A percentile compares a stretch with the other conserved stretches of the same genome.
phyloP scores from a whole-genome alignment of 2,329 filamentous ascomycete genomes.

The Aspergillus quadrilineatus region DNA sequence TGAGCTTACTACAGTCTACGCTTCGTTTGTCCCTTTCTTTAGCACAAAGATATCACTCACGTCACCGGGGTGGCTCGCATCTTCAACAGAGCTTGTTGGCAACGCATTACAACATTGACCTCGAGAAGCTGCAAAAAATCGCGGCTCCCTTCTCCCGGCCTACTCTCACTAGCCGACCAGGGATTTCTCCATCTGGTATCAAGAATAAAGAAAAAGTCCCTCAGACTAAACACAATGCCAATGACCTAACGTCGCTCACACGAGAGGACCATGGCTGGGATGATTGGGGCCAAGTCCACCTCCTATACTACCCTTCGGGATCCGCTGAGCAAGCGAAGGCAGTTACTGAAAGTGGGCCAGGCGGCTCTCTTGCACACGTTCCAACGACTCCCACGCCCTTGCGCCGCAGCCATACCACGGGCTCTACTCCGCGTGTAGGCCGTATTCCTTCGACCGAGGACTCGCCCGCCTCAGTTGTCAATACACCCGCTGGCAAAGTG shows the following conservation, averaged over 20 bases:
- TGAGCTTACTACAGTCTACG: constrained; percentile 73
- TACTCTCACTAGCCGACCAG: constrained; percentile 51
- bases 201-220: constrained; percentile 75
- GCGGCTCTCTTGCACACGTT: constrained; percentile 43
- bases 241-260: constrained; percentile 76
- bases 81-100: constrained; percentile 72
- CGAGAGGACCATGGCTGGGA: constrained; percentile 62
- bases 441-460: constrained; percentile 47
- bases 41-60: constrained; percentile 87
- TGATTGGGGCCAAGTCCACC: constrained; percentile 75
- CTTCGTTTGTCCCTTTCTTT: constrained; percentile 80
- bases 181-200: constrained; percentile 53
- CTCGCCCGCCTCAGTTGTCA: constrained; percentile 51
- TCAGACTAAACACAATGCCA: constrained; percentile 64
- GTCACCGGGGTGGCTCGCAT: constrained; percentile 70
- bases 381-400: constrained; percentile 74
- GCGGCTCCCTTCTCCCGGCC: constrained; percentile 79
- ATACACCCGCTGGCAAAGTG: constrained; percentile 34
- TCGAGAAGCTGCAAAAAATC: constrained; percentile 80
- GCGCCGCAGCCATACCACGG: constrained; percentile 63
- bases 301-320: constrained; percentile 69
- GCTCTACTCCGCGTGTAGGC: constrained; percentile 53
- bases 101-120: constrained; percentile 74
- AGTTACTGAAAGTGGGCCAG: constrained; percentile 29
- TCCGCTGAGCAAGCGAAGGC: constrained; percentile 35